Base-by-base conservation (phyloP, 2,329 filamentous ascomycete species). In the Neonectria punicea region DNA sequence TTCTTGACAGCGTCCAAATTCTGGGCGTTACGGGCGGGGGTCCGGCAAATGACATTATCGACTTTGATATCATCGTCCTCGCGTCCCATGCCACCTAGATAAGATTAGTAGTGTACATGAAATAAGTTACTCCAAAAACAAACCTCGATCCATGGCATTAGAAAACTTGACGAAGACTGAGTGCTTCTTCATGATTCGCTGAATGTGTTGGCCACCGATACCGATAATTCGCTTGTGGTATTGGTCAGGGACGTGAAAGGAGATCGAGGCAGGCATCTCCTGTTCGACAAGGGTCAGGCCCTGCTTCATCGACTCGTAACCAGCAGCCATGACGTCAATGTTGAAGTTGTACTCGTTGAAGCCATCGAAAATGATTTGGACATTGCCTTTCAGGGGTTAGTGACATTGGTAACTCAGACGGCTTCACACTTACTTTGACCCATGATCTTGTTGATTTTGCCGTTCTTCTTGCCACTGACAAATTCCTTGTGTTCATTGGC, bases 401-500 rank as follows among this genome's bases (percentile, higher is more conserved):
- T 36, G 18, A 32, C 71, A 54, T 67, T 62, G 30, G 39, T 50
- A 34, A 8, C 25, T 14, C 16, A 44, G 8, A 41, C 8, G 10
- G 18, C 28, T 7, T 53, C 32, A 5, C n/a, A 66, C 73, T 44
- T 69, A 73, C 94, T 98, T 80, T 98, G 95, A 25, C 95, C 96
- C 96, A 99, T 99, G 76, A 99, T 99, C 86, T 99, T 99, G 86
- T 99, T 99, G 81, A 99, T 99, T 84, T 99, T 99, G 80, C 96
- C 96, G 75, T 99, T 99, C 85, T 99, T 99, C 86, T 99, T 99
- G 73, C 96, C 96, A 73, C 94, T 98, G 62, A 99, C 96, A 78
- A 99, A 99, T 77, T 99, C 96, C 81, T 99, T 99, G 84, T 99
- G 96, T 82, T 99, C 96, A 76, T 98, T 98, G 75, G 96, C 96